phyloP scores from a whole-genome alignment of 1,284 basidiomycete genomes.

The Ceratobasidium sp. region DNA sequence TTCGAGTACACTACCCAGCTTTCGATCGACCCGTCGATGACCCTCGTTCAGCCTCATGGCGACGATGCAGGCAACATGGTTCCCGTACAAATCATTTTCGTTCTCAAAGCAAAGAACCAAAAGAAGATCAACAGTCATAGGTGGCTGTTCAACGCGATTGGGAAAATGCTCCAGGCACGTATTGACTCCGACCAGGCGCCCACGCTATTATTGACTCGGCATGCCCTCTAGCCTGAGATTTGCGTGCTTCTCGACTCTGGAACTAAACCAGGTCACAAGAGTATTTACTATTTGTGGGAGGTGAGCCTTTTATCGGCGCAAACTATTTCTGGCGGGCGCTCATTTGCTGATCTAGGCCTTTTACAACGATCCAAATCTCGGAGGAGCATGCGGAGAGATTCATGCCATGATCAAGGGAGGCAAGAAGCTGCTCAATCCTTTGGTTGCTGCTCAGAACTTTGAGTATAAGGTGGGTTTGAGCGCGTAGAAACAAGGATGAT shows the following conservation, averaged over 20 bases:
- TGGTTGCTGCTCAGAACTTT: constrained; percentile 96
- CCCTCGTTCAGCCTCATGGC: constrained; percentile 87
- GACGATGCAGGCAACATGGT: constrained; percentile 91
- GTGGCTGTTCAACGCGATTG: constrained; percentile 98
- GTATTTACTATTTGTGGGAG: constrained; percentile 97
- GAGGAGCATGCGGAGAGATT: constrained; percentile 90
- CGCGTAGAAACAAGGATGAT: background rate
- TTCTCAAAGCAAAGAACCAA: constrained; percentile 95
- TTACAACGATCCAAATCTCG: constrained; percentile 63
- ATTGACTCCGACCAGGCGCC: background rate
- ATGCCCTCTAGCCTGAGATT: constrained; percentile 73
- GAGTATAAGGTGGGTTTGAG: constrained; percentile 73
- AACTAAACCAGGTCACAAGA: constrained; percentile 95
- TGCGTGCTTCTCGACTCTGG: constrained; percentile 93
- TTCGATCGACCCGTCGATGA: constrained; percentile 89
- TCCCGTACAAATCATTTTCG: constrained; percentile 94
- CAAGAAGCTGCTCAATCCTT: constrained; percentile 89
- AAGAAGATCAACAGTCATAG: constrained; percentile 98
- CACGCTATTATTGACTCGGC: background rate
- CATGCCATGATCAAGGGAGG: constrained; percentile 95
- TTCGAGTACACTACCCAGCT: constrained; percentile 94
- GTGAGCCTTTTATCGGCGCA: constrained; percentile 51
- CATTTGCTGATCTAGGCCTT: constrained; percentile 38
- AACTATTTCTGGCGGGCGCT: constrained; percentile 48
- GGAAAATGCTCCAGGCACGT: constrained; percentile 70